Base-by-base conservation (phyloP, 495 filamentous ascomycete species). In the Xylaria cubensis region DNA sequence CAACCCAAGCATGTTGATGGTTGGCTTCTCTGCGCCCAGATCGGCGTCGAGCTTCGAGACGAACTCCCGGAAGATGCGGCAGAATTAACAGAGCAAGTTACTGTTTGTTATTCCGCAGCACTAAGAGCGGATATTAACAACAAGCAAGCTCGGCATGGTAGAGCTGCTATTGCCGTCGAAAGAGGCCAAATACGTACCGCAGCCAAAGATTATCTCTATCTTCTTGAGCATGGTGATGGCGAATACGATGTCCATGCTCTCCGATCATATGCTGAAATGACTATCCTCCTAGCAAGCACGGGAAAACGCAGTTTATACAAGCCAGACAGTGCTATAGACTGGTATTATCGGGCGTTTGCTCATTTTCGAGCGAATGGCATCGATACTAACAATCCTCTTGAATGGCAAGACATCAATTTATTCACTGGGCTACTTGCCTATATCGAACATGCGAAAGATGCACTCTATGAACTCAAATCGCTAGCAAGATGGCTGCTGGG, bases 371-470 rank as follows among this genome's bases (percentile, higher is more conserved):
- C 64, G 4, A 64, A 68, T 19, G 80, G 76, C 0, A 74, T 85
- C 4, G 84, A 87, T 17, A 81, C 86, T 61, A 83, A 80, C 2
- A 86, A 82, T 12, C 82, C 82, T 34, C 91, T 97, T 74, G 88
- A 89, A 41, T 98, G 94, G 94, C 90, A 90, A 39, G 92, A 97
- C 77, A 79, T 95, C 44, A 92, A 94, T 74, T 91, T 94, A 64
- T 97, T 94, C 72, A 86, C 92, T 34, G 94, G 97, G 75, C 86
- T 98, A 29, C 91, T 93, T 73, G 86, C 87, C 15, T 88, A 90
- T 61, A 76, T 89, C 9, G 86, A 86, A 64, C 84, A 87, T 69
- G 91, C 88, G 76, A 80, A 84, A 13, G 84, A 90, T 67, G 94
- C 92, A 12, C 85, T 97, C 7, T 77, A 78, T 26, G 86, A 90